Percentiles rank a stretch among this genome's conserved stretches.
Evolutionary conservation across 163 green algal genomes (phyloP).

Genomic region (Prototheca stagnorum): DNA sequence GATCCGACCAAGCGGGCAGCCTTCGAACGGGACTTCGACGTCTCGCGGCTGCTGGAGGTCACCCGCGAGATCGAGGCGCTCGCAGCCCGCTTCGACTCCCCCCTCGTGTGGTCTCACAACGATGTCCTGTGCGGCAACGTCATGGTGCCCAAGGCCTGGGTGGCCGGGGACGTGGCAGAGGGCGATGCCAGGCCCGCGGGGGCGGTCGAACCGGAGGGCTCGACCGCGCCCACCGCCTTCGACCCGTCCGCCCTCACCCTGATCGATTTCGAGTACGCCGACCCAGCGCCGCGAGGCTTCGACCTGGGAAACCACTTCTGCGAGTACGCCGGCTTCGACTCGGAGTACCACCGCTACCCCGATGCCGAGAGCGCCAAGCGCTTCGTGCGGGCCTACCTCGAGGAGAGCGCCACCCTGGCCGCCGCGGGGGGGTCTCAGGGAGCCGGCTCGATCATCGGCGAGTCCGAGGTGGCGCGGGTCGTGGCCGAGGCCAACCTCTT

Average conservation of each 20-base stretch:
- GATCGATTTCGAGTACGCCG: slow-evolving; percentile 96
- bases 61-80: slow-evolving; percentile 22
- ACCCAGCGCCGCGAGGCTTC: slow-evolving; percentile 43
- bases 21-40: slow-evolving; percentile 29
- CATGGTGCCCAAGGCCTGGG: slow-evolving; percentile 22
- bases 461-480: slow-evolving; percentile 28
- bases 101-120: slow-evolving; percentile 72
- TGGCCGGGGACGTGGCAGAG: neutral
- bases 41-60: slow-evolving; percentile 28
- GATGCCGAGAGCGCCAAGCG: neutral
- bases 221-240: neutral
- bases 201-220: too few relatives aligned
- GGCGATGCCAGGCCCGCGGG: neutral
- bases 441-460: too few relatives aligned
- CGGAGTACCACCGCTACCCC: slow-evolving; percentile 55
- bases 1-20: slow-evolving; percentile 10
- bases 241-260: slow-evolving; percentile 51
- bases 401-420: slow-evolving; percentile 14
- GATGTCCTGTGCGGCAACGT: slow-evolving; percentile 82
- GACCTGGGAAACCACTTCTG: slow-evolving; percentile 90
- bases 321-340: slow-evolving; percentile 94
- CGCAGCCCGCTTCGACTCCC: slow-evolving; percentile 22
- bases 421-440: neutral
- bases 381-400: slow-evolving; percentile 28
- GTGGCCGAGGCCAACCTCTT: slow-evolving; percentile 64